Conservation (phyloP, 768 basidiomycete species). For the Russula virescens region DNA sequence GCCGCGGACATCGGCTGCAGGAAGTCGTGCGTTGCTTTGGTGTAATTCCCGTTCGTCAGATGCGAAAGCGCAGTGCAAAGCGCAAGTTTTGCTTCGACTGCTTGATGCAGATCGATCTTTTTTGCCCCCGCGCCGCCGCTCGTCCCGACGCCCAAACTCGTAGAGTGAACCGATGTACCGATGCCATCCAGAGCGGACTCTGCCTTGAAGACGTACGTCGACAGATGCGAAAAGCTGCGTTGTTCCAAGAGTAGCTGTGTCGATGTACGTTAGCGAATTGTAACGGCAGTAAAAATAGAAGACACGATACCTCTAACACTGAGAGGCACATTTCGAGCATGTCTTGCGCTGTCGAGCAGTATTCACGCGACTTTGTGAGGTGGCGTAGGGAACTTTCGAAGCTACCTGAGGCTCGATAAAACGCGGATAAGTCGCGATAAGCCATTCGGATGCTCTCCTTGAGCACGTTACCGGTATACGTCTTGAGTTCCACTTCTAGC, state of each 20-base stretch:
- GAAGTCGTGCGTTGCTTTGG: conserved; percentile 74
- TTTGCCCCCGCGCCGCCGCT: conserved; percentile 32
- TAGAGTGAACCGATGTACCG: conserved; percentile 27
- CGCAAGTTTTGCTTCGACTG: conserved; percentile 71
- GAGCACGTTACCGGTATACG: conserved; percentile 94
- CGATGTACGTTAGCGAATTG: neutral
- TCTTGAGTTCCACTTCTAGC: conserved; percentile 91
- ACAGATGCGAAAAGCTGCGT: conserved; percentile 77
- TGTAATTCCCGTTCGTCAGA: conserved; percentile 65
- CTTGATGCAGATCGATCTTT: conserved; percentile 48
- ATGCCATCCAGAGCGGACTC: conserved; percentile 79
- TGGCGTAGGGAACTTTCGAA: conserved; percentile 66
- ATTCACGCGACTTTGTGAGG: conserved; percentile 89
- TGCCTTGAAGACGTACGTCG: conserved; percentile 95
- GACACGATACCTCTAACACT: conserved; percentile 58
- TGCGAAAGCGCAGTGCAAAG: conserved; percentile 74
- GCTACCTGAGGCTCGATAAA: conserved; percentile 70
- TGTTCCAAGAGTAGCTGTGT: conserved; percentile 82
- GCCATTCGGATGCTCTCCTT: conserved; percentile 98
- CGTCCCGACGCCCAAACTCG: conserved; percentile 22
- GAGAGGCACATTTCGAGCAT: conserved; percentile 91
- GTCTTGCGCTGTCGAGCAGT: conserved; percentile 84
- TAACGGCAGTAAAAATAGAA: neutral
- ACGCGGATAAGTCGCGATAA: conserved; percentile 81
- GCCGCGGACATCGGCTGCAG: conserved; percentile 59